Percentiles rank a stretch among this genome's conserved stretches.
phyloP scores from a whole-genome alignment of 2,329 filamentous ascomycete species.

The Bipolaris cookei region DNA sequence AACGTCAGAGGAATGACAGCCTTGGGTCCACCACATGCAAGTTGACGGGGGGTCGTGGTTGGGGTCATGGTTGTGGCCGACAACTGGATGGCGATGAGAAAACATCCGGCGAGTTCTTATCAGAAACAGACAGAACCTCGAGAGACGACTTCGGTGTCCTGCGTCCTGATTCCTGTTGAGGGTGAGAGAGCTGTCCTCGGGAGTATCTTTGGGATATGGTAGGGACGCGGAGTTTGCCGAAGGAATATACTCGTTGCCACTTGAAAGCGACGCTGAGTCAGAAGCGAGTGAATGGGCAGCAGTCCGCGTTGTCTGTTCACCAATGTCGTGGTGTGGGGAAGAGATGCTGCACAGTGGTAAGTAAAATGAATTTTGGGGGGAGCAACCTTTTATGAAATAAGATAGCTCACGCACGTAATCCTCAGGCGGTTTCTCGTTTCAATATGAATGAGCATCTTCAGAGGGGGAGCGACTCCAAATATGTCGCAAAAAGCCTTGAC shows the following conservation, averaged over 20 bases:
- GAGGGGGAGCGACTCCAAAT: constrained; percentile 10
- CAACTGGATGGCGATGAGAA: background rate
- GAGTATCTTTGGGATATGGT: background rate
- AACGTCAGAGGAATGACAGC: background rate
- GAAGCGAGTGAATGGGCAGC: constrained; percentile 1
- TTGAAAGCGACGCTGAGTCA: background rate
- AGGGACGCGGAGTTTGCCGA: background rate
- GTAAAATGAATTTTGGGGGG: background rate
- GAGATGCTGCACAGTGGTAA: constrained; percentile 8
- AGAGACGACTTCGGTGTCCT: background rate
- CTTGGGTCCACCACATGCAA: background rate
- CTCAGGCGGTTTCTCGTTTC: constrained; percentile 12
- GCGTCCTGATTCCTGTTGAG: background rate
- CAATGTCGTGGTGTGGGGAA: background rate
- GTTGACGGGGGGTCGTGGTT: background rate
- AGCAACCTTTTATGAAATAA: background rate
- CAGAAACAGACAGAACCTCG: constrained; percentile 3
- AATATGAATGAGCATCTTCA: constrained; percentile 18
- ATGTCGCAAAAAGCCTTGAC: constrained; percentile 1
- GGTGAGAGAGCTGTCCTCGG: background rate
- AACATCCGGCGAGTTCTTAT: constrained; percentile 5
- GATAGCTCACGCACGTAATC: constrained; percentile 17
- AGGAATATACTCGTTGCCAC: background rate
- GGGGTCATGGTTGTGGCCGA: background rate
- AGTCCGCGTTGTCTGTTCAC: background rate